phyloP scores from a whole-genome alignment of 805 yeast species.

The Metschnikowia hibisci region DNA sequence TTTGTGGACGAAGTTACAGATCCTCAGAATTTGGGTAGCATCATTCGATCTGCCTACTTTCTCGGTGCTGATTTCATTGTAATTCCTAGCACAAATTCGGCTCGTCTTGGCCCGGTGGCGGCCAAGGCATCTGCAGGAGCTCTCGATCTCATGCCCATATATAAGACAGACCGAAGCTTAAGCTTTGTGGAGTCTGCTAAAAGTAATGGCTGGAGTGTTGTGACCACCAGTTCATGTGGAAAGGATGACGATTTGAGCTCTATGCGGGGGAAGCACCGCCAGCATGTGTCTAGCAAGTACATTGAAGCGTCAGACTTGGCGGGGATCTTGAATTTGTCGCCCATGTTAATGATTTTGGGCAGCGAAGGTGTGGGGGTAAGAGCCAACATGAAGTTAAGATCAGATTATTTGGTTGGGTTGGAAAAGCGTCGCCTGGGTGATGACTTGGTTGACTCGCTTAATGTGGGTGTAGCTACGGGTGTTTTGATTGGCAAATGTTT shows the following conservation, averaged over 20 bases:
- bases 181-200: slow-evolving; percentile 55
- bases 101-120: slow-evolving; percentile 73
- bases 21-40: slow-evolving; percentile 85
- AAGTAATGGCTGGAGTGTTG: slow-evolving; percentile 64
- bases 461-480: slow-evolving; percentile 88
- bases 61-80: slow-evolving; percentile 80
- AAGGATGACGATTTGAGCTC: slow-evolving; percentile 19
- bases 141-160: slow-evolving; percentile 65
- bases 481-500: slow-evolving; percentile 42
- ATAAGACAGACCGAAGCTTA: slow-evolving; percentile 54
- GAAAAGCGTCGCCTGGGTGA: slow-evolving; percentile 28
- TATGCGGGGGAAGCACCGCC: slow-evolving; percentile 25
- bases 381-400: slow-evolving; percentile 53
- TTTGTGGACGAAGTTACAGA: slow-evolving; percentile 78
- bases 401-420: slow-evolving; percentile 49
- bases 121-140: slow-evolving; percentile 85
- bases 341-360: slow-evolving; percentile 73
- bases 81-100: slow-evolving; percentile 64
- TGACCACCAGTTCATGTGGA: slow-evolving; percentile 52
- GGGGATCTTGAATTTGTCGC: slow-evolving; percentile 43
- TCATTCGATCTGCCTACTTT: slow-evolving; percentile 73
- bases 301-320: slow-evolving; percentile 43
- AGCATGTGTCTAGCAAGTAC: slow-evolving; percentile 30
- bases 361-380: slow-evolving; percentile 85
- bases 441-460: slow-evolving; percentile 65